Evolutionary conservation across 1,284 basidiomycete species (phyloP).

Genomic region (Boletus sp.): DNA sequence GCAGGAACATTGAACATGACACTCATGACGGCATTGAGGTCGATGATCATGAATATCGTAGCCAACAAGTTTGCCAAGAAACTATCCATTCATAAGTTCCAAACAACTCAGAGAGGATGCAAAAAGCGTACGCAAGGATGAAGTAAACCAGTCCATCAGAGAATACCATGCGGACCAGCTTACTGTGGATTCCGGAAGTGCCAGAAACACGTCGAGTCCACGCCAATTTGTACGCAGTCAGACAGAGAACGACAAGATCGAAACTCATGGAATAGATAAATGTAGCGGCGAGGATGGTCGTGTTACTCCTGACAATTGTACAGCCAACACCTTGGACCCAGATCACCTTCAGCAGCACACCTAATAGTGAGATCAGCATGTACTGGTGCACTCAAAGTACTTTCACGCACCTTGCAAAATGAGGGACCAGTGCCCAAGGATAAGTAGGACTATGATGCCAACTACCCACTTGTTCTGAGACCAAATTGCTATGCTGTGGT

Average conservation of each 20-base stretch:
- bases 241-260: slow-evolving; percentile 43
- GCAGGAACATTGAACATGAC: slow-evolving; percentile 40
- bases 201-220: slow-evolving; percentile 25
- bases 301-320: slow-evolving; percentile 38
- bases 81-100: slow-evolving; percentile 10
- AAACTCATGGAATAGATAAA: slow-evolving; percentile 51
- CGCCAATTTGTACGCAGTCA: slow-evolving; percentile 39
- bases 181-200: slow-evolving; percentile 17
- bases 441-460: slow-evolving; percentile 28
- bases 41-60: slow-evolving; percentile 34
- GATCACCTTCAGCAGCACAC: slow-evolving; percentile 39
- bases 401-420: slow-evolving; percentile 29
- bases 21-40: slow-evolving; percentile 35
- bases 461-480: slow-evolving; percentile 35
- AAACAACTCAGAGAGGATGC: background rate
- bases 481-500: slow-evolving; percentile 34
- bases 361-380: slow-evolving; percentile 22
- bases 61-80: slow-evolving; percentile 37
- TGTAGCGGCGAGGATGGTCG: slow-evolving; percentile 40
- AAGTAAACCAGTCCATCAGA: slow-evolving; percentile 36
- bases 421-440: slow-evolving; percentile 37
- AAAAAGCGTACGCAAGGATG: slow-evolving; percentile 30
- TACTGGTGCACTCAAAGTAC: background rate
- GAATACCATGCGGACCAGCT: slow-evolving; percentile 34
- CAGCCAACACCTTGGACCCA: slow-evolving; percentile 39